phyloP scores from a whole-genome alignment of 2,329 filamentous ascomycete genomes.

The Colletotrichum tropicale region DNA sequence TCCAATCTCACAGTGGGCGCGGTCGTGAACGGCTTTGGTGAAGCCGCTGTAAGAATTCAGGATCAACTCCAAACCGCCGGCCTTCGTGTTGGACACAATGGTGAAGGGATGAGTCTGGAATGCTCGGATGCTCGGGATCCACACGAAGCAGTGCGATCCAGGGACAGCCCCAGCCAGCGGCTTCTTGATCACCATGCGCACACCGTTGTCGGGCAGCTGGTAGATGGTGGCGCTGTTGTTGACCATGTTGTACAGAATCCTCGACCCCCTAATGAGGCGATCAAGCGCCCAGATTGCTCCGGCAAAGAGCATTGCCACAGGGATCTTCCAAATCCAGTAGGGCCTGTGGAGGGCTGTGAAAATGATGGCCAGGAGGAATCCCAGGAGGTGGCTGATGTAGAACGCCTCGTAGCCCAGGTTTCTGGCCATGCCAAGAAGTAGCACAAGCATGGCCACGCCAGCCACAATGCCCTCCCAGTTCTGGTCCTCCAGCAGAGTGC shows the following conservation, averaged over 20 bases:
- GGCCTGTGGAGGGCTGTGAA: conserved; percentile 49
- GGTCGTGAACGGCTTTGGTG: conserved; percentile 50
- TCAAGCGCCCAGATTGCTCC: conserved; percentile 48
- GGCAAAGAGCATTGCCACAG: conserved; percentile 42
- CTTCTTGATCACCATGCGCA: conserved; percentile 49
- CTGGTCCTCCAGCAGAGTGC: conserved; percentile 28
- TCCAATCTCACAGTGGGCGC: conserved; percentile 46
- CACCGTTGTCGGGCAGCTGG: conserved; percentile 48
- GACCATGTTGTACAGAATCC: conserved; percentile 33
- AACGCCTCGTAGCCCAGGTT: conserved; percentile 51
- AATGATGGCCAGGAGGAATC: conserved; percentile 44
- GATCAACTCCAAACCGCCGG: conserved; percentile 49
- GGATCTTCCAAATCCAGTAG: conserved; percentile 36
- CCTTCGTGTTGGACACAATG: conserved; percentile 44
- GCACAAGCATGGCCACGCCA: conserved; percentile 39
- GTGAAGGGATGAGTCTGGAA: conserved; percentile 62
- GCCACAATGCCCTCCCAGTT: conserved; percentile 40
- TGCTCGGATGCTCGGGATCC: conserved; percentile 56
- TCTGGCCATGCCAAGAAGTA: conserved; percentile 36
- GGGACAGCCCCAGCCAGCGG: conserved; percentile 28
- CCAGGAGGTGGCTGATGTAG: conserved; percentile 46
- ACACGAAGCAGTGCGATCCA: conserved; percentile 55
- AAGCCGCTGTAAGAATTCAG: conserved; percentile 57
- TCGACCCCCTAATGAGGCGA: conserved; percentile 40
- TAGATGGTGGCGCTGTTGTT: conserved; percentile 45